phyloP scores from a whole-genome alignment of 2,329 filamentous ascomycete genomes.

The Hypoxylon sp. region DNA sequence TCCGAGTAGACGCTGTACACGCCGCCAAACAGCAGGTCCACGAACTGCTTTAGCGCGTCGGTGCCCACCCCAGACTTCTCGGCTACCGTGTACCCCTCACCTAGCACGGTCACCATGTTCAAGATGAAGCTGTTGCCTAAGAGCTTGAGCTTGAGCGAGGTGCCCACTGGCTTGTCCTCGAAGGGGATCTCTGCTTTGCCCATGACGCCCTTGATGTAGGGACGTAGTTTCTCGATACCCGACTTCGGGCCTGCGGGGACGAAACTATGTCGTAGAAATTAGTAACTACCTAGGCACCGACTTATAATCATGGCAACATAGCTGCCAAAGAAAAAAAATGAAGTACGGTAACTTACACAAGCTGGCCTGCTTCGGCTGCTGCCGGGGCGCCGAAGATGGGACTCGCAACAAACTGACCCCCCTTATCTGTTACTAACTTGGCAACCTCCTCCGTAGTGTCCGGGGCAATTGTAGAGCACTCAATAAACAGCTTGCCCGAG shows the following conservation, averaged over 20 bases:
- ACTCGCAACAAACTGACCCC: slow-evolving; percentile 81
- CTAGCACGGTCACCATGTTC: slow-evolving; percentile 84
- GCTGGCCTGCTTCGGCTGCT: slow-evolving; percentile 73
- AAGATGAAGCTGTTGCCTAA: slow-evolving; percentile 90
- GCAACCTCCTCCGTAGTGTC: slow-evolving; percentile 80
- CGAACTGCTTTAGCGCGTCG: slow-evolving; percentile 77
- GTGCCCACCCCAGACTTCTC: slow-evolving; percentile 84
- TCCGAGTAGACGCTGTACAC: slow-evolving; percentile 81
- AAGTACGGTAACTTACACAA: slow-evolving; percentile 62
- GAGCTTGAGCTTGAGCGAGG: slow-evolving; percentile 81
- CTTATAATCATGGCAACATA: background rate
- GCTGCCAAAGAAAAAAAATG: background rate
- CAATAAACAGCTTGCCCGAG: slow-evolving; percentile 83
- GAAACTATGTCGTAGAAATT: slow-evolving; percentile 56
- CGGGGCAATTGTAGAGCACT: slow-evolving; percentile 90
- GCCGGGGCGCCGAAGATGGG: slow-evolving; percentile 76
- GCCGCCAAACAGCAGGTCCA: slow-evolving; percentile 81
- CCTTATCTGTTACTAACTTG: slow-evolving; percentile 68
- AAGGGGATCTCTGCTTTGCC: slow-evolving; percentile 69
- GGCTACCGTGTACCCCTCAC: slow-evolving; percentile 82
- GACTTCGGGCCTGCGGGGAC: slow-evolving; percentile 73
- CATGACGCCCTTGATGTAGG: slow-evolving; percentile 77
- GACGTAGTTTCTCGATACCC: slow-evolving; percentile 71
- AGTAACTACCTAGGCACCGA: background rate
- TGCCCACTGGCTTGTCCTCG: slow-evolving; percentile 55